These are phyloP conservation scores for Scheffersomyces segobiensis DNA, from an alignment of 1,139 yeast genomes.

Conservation along the genomic window DNA sequence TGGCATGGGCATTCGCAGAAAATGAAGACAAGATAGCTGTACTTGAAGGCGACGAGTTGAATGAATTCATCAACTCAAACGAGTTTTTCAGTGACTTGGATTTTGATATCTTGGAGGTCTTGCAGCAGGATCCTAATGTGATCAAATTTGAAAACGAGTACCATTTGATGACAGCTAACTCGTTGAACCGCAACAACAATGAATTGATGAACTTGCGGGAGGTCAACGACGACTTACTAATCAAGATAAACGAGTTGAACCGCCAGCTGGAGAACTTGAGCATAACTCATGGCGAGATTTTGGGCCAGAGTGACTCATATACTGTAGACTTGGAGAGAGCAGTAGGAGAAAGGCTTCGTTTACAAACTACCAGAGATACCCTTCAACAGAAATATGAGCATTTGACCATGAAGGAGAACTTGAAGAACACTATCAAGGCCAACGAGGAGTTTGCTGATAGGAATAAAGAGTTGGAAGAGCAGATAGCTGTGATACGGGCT, in stretches of 20 bases:
- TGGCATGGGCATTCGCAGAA: constrained; percentile 24
- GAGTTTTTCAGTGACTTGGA: constrained; percentile 19
- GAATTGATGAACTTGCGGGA: constrained; percentile 43
- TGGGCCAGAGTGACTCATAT: constrained; percentile 35
- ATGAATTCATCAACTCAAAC: constrained; percentile 22
- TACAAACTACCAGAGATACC: constrained; percentile 17
- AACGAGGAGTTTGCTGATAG: constrained; percentile 42
- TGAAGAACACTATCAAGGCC: constrained; percentile 47
- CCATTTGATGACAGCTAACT: constrained; percentile 42
- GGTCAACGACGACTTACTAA: constrained; percentile 34
- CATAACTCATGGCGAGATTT: constrained; percentile 41
- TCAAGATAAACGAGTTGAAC: constrained; percentile 28
- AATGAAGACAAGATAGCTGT: constrained; percentile 19
- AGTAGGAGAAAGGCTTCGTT: constrained; percentile 18
- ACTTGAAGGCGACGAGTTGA: constrained; percentile 32
- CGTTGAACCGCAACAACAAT: constrained; percentile 38
- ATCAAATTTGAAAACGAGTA: constrained; percentile 48
- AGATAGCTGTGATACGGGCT: constrained; percentile 24
- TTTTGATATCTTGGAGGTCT: constrained; percentile 16
- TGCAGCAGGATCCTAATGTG: constrained; percentile 28
- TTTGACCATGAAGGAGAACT: constrained; percentile 47
- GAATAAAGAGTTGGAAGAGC: constrained; percentile 38
- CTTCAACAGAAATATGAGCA: constrained; percentile 34
- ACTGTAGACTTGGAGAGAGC: constrained; percentile 27
- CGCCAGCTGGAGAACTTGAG: constrained; percentile 33